Conservation (phyloP, 345 rosid species). For the Geranium brycei region DNA sequence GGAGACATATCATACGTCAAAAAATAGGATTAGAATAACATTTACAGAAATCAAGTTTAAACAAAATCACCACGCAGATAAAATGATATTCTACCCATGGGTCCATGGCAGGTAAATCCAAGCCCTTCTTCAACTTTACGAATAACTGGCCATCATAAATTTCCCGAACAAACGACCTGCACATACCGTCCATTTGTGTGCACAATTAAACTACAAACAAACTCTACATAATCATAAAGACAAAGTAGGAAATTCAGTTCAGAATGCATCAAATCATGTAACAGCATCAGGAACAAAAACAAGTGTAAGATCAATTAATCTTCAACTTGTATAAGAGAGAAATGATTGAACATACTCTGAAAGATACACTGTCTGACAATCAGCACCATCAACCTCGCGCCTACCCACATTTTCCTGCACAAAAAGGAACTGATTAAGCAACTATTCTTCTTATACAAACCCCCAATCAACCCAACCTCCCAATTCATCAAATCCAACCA, state of each 20-base stretch:
- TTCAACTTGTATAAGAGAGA: not conserved
- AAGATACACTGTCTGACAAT: slow-evolving; percentile 63
- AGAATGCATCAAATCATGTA: not conserved
- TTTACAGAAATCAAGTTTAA: not conserved
- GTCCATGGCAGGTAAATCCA: slow-evolving; percentile 81
- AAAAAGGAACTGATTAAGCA: slow-evolving; percentile 1
- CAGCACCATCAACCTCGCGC: slow-evolving; percentile 69
- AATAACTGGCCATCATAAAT: slow-evolving; percentile 76
- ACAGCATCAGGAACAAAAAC: too few species aligned
- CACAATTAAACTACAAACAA: not conserved
- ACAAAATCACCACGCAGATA: not conserved
- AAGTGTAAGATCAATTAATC: not conserved
- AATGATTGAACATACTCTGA: slow-evolving; percentile 52
- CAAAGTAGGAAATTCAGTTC: not conserved
- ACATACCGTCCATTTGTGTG: slow-evolving; percentile 1
- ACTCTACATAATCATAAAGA: not conserved
- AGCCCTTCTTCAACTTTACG: slow-evolving; percentile 59
- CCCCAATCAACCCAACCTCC: not conserved
- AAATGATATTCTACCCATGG: slow-evolving; percentile 48
- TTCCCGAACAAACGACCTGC: slow-evolving; percentile 74
- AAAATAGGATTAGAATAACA: not conserved
- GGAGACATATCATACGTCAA: slow-evolving; percentile 10
- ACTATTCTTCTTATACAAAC: not conserved
- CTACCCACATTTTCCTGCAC: slow-evolving; percentile 53
- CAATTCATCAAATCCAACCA: not conserved